Evolutionary conservation across 768 basidiomycete genomes (phyloP).

Genomic region (Serendipita vermifera): DNA sequence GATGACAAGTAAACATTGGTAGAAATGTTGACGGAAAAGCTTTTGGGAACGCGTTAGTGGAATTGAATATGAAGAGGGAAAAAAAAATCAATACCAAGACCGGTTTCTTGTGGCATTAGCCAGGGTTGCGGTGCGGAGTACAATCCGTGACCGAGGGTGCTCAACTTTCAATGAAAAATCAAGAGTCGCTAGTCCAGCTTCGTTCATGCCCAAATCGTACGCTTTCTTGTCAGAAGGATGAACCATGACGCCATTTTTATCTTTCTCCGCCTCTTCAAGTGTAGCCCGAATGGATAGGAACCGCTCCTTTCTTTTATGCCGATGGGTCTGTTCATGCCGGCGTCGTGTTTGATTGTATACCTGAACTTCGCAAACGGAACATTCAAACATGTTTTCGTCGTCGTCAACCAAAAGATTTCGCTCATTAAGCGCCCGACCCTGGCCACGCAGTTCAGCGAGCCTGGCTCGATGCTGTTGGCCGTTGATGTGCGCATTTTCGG

Average conservation of each 20-base stretch:
- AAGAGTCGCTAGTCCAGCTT: conserved; percentile 18
- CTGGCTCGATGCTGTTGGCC: neutral
- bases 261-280: conserved; percentile 40
- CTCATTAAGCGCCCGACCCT: neutral
- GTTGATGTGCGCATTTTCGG: neutral
- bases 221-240: conserved; percentile 19
- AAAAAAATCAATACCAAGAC: neutral
- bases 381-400: neutral
- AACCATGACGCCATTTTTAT: conserved; percentile 40
- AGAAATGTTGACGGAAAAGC: neutral
- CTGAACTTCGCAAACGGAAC: conserved; percentile 1
- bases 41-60: neutral
- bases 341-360: neutral
- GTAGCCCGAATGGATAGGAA: conserved; percentile 31
- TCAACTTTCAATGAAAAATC: conserved; percentile 5
- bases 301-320: conserved; percentile 28
- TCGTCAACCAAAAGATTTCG: neutral
- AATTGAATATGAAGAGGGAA: neutral
- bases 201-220: conserved; percentile 36
- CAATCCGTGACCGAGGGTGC: neutral
- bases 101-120: neutral
- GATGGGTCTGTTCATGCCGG: conserved; percentile 8
- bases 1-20: neutral
- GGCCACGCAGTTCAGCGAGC: neutral
- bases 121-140: neutral